Base-by-base conservation (phyloP, 139 green algal genomes). In the Chlorella sp. region DNA sequence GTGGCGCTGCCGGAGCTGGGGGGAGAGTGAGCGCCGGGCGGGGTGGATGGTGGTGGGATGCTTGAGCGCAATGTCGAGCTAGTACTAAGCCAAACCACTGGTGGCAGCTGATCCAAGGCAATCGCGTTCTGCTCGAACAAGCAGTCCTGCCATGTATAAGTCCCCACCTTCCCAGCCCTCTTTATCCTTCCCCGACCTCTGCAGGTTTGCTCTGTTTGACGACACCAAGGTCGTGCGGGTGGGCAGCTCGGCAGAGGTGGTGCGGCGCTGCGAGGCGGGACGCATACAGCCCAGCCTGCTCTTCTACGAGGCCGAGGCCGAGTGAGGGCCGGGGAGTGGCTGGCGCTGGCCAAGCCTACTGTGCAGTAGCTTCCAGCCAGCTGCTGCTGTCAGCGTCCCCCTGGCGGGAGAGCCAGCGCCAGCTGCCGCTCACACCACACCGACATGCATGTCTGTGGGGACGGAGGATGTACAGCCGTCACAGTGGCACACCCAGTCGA, bases 201-300 rank as follows among this genome's bases (percentile, higher is more conserved):
- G 78, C 78, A 83, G 78, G 40, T 83, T 60, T 60, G 78, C 78
- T 5, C 93, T 97, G 92, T 97, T 97, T 69, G 95, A 97, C 88
- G 95, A 97, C 89, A 92, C 93, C 0, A 91, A 79, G 21, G 83
- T 94, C 24, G 89, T 78, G 36, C 85, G 71, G 3, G 78, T 94
- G 32, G 53, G 81, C 53, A 57, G 4, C n/a, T 75, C n/a, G 81
- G 81, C 39, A 12, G 57, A 71, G 53, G 81, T 86, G 81, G 81
- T 86, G 57, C 18, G n/a, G 0, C 32, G n/a, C n/a, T 71, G 81
- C 53, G 53, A 86, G 81, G 81, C 81, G 53, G 53, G 81, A 11
- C 81, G 81, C 53, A 71, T 86, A n/a, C 81, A 86, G 81, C 81
- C 81, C 57, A 75, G 53, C 53, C 53, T 86, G 81, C 53, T 86